Evolutionary conservation across 2,329 filamentous ascomycete species (phyloP).

Genomic region (Periconia sp.): DNA sequence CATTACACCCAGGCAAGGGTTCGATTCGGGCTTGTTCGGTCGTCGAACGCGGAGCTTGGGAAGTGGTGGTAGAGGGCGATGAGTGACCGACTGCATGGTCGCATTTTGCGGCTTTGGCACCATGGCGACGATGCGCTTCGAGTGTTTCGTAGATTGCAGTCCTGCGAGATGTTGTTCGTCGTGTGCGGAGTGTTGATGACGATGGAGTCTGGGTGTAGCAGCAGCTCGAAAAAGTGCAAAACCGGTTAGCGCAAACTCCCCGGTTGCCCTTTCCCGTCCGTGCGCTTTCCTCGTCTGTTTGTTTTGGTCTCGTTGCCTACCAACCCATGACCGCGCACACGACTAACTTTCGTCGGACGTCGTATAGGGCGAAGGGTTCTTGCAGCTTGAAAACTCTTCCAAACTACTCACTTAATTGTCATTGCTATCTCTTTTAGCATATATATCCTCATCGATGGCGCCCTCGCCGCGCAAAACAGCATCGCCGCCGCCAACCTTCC

Average conservation of each 20-base stretch:
- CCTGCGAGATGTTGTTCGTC: neutral
- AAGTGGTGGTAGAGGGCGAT: conserved; percentile 63
- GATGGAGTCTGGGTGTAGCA: conserved; percentile 4
- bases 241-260: conserved; percentile 9
- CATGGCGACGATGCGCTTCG: conserved; percentile 29
- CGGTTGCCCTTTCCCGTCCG: neutral
- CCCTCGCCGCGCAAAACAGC: conserved; percentile 39
- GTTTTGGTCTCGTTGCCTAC: conserved; percentile 10
- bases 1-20: conserved; percentile 72
- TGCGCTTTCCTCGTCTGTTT: neutral
- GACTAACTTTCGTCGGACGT: neutral
- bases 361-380: neutral
- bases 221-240: conserved; percentile 13
- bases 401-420: conserved; percentile 4
- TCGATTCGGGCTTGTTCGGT: conserved; percentile 66
- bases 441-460: conserved; percentile 28
- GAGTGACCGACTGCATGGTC: conserved; percentile 43
- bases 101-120: conserved; percentile 44
- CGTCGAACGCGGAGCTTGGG: conserved; percentile 69
- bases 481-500: conserved; percentile 33
- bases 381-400: too few species aligned
- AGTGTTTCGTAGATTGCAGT: neutral
- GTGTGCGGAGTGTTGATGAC: neutral
- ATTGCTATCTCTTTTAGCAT: conserved; percentile 20
- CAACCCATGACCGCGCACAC: conserved; percentile 12